phyloP scores from a whole-genome alignment of 345 rosid genomes.

The Lumnitzera littorea region DNA sequence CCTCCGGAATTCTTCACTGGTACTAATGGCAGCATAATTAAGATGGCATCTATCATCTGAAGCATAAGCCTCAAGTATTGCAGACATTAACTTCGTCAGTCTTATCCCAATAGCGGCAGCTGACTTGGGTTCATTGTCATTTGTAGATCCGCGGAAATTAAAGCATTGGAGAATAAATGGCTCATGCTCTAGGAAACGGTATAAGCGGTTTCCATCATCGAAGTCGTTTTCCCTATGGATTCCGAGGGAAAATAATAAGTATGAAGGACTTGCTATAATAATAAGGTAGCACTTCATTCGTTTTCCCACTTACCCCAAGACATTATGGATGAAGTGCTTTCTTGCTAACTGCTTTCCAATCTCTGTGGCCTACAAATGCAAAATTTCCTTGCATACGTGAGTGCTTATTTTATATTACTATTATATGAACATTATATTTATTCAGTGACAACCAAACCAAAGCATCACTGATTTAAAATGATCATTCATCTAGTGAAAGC shows the following conservation, averaged over 20 bases:
- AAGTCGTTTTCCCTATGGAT: constrained; percentile 61
- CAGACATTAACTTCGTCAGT: constrained; percentile 66
- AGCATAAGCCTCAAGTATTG: constrained; percentile 66
- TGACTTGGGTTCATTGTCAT: constrained; percentile 50
- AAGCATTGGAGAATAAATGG: constrained; percentile 58
- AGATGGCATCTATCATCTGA: constrained; percentile 57
- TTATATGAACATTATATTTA: too few species aligned
- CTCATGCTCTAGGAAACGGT: constrained; percentile 84
- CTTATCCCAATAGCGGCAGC: constrained; percentile 39
- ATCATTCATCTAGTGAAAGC: too few species aligned
- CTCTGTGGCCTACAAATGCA: constrained; percentile 49
- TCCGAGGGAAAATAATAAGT: not conserved
- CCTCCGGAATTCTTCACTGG: constrained; percentile 84
- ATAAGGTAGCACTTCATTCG: too few species aligned
- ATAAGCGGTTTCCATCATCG: constrained; percentile 74
- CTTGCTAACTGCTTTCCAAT: constrained; percentile 60
- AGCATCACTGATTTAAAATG: too few species aligned
- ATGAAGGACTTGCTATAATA: too few species aligned
- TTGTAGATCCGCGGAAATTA: constrained; percentile 51
- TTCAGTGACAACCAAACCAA: too few species aligned
- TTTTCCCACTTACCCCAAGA: constrained; percentile 53
- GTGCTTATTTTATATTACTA: not conserved
- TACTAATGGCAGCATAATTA: constrained; percentile 55
- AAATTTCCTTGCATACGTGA: not conserved
- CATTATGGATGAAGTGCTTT: constrained; percentile 84